Conservation (phyloP, 305 asterid species). For the Fraxinus sp. region DNA sequence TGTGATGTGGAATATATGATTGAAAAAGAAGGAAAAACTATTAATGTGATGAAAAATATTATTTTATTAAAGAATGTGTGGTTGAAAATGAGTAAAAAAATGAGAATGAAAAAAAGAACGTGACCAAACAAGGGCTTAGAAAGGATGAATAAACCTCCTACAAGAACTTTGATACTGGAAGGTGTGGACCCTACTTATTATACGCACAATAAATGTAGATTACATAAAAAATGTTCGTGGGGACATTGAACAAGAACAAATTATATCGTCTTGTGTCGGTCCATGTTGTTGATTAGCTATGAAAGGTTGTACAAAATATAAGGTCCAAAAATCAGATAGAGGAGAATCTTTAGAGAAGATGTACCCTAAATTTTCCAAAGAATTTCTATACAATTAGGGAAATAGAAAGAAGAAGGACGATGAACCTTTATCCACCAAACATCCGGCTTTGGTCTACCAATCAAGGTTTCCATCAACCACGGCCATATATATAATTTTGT, state of each 20-base stretch:
- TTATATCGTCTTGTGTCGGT: slow-evolving; percentile 39
- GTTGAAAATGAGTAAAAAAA: too few species aligned
- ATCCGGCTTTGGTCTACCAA: neutral
- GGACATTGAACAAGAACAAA: slow-evolving; percentile 3
- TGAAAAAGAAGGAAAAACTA: too few species aligned
- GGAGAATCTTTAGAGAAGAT: slow-evolving; percentile 1
- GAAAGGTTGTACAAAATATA: slow-evolving; percentile 11
- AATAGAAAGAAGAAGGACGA: slow-evolving; percentile 7
- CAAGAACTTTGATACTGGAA: slow-evolving; percentile 22
- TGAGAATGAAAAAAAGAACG: too few species aligned
- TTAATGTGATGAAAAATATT: too few species aligned
- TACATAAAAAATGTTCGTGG: slow-evolving; percentile 22
- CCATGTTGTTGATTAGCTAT: slow-evolving; percentile 22
- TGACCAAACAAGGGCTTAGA: too few species aligned
- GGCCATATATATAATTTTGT: neutral
- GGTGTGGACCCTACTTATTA: slow-evolving; percentile 28
- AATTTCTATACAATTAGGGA: neutral
- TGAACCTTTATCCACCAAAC: slow-evolving; percentile 31
- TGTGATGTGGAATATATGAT: too few species aligned
- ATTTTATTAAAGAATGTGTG: too few species aligned
- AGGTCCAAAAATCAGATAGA: neutral
- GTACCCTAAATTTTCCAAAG: neutral
- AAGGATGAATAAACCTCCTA: slow-evolving; percentile 19
- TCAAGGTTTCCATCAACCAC: neutral
- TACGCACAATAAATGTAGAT: slow-evolving; percentile 28